These are phyloP conservation scores for Candida odintsovae DNA, from an alignment of 805 yeast species.

Conservation along the genomic window DNA sequence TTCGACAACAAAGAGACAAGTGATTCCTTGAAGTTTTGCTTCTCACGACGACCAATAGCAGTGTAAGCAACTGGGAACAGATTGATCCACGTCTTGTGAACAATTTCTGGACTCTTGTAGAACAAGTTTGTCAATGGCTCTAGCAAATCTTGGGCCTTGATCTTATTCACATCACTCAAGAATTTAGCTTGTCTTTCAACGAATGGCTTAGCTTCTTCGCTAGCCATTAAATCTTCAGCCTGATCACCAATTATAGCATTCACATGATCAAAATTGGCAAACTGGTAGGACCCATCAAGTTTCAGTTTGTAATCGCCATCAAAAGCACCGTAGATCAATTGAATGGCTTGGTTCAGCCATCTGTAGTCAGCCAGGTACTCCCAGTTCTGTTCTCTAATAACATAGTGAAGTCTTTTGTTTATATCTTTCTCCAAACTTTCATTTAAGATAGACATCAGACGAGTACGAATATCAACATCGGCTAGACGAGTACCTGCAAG, in stretches of 20 bases:
- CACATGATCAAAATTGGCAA: constrained; percentile 49
- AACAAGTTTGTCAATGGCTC: constrained; percentile 75
- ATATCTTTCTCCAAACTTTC: constrained; percentile 74
- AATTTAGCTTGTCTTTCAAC: constrained; percentile 30
- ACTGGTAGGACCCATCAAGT: constrained; percentile 43
- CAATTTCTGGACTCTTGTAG: constrained; percentile 73
- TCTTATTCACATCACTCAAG: constrained; percentile 21
- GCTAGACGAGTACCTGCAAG: constrained; percentile 85
- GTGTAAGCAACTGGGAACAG: constrained; percentile 77
- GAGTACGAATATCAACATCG: constrained; percentile 67
- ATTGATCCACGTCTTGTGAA: constrained; percentile 77
- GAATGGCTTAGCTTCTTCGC: constrained; percentile 6
- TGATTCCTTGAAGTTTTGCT: constrained; percentile 77
- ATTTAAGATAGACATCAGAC: constrained; percentile 73
- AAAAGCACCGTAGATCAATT: constrained; percentile 75
- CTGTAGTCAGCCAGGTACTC: constrained; percentile 88
- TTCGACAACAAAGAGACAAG: constrained; percentile 76
- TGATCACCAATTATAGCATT: constrained; percentile 18
- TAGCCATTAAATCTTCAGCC: constrained; percentile 20
- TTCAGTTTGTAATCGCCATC: constrained; percentile 43
- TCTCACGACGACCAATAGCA: constrained; percentile 72
- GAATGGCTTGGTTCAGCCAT: constrained; percentile 93
- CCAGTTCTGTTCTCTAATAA: constrained; percentile 96
- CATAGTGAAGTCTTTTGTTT: constrained; percentile 74
- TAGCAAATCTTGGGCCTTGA: constrained; percentile 56